Evolutionary conservation across 306 rosid genomes (phyloP).

Genomic region (Cucumis hystrix): DNA sequence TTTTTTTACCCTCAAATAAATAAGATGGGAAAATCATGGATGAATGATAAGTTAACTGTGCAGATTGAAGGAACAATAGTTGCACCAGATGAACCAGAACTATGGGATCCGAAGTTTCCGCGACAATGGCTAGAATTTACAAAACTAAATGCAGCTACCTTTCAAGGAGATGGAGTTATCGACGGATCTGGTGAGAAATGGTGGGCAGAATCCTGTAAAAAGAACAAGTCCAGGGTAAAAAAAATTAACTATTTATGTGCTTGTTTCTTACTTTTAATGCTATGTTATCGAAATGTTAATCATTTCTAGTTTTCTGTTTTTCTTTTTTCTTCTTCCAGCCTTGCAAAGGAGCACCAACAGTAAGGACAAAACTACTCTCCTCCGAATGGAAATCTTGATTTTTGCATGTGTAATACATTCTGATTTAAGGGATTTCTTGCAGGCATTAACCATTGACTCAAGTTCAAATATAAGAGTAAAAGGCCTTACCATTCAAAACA

Average conservation of each 20-base stretch:
- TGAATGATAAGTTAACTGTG: background rate
- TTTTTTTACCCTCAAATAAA: background rate
- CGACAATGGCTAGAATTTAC: constrained; percentile 69
- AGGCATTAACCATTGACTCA: constrained; percentile 84
- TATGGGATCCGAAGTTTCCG: constrained; percentile 61
- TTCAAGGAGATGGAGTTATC: constrained; percentile 79
- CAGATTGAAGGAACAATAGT: constrained; percentile 87
- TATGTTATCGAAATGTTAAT: background rate
- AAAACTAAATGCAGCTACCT: constrained; percentile 34
- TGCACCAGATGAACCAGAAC: constrained; percentile 77
- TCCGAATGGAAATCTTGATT: background rate
- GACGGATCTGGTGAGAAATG: constrained; percentile 98
- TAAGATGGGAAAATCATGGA: background rate
- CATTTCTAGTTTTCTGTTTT: background rate
- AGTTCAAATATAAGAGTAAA: constrained; percentile 56
- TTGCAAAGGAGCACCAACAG: constrained; percentile 91
- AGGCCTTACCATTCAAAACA: constrained; percentile 62
- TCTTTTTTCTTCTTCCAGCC: constrained; percentile 33
- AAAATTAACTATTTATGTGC: background rate
- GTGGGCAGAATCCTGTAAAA: constrained; percentile 99
- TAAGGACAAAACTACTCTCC: constrained; percentile 30
- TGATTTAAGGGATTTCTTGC: constrained; percentile 17
- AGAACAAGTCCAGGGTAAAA: constrained; percentile 70
- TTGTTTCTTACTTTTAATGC: background rate
- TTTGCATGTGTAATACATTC: background rate